Evolutionary conservation across 2,329 filamentous ascomycete genomes (phyloP).

Genomic region (Mollisiaceae sp.): DNA sequence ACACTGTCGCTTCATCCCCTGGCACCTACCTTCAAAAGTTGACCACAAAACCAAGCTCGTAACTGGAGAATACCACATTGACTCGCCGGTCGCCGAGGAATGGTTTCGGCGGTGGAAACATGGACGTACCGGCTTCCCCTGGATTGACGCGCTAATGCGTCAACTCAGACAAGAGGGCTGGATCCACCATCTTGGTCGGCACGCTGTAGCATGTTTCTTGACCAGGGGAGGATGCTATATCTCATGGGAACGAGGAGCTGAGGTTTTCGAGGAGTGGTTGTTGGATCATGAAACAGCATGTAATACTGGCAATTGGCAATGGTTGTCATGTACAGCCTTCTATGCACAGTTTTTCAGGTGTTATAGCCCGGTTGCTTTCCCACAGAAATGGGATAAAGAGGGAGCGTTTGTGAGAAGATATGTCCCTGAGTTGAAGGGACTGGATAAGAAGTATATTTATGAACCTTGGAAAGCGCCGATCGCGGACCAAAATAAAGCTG

Average conservation of each 20-base stretch:
- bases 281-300: constrained; percentile 77
- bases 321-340: constrained; percentile 78
- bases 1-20: constrained; percentile 75
- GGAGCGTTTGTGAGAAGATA: constrained; percentile 68
- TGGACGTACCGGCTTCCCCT: constrained; percentile 76
- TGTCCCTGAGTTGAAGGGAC: constrained; percentile 67
- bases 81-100: constrained; percentile 63
- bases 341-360: constrained; percentile 74
- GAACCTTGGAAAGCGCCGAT: constrained; percentile 79
- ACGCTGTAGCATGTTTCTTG: constrained; percentile 82
- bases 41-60: constrained; percentile 50
- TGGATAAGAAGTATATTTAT: constrained; percentile 75
- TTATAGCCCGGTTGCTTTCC: constrained; percentile 74
- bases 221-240: constrained; percentile 80
- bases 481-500: constrained; percentile 70
- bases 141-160: constrained; percentile 82
- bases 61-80: constrained; percentile 67
- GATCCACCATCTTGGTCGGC: constrained; percentile 80
- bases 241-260: constrained; percentile 78
- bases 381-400: constrained; percentile 76
- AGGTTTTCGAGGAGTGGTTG: constrained; percentile 78
- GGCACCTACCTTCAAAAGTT: constrained; percentile 71
- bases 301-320: constrained; percentile 80
- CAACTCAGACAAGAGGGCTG: constrained; percentile 74
- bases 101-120: constrained; percentile 73